Evolutionary conservation across 768 basidiomycete species (phyloP).

Genomic region (Boletellus ananiceps): DNA sequence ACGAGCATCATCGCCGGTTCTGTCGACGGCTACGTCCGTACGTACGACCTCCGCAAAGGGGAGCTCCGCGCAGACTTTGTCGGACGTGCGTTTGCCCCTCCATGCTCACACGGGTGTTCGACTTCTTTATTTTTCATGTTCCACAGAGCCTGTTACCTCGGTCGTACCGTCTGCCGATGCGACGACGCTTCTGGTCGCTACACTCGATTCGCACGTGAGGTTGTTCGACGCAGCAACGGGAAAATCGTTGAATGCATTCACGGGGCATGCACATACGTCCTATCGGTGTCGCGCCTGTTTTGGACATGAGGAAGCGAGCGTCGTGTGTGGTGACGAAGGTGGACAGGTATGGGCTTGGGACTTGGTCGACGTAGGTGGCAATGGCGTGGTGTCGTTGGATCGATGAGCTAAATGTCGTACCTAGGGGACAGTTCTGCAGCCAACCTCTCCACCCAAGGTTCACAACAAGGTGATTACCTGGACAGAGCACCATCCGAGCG

Average conservation of each 20-base stretch:
- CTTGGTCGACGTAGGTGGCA: slow-evolving; percentile 68
- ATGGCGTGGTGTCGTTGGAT: background rate
- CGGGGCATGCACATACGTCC: slow-evolving; percentile 65
- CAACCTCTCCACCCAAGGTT: slow-evolving; percentile 69
- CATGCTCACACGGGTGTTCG: background rate
- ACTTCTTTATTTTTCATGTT: too few relatives aligned
- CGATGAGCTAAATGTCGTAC: slow-evolving; percentile 1
- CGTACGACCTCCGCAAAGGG: slow-evolving; percentile 93
- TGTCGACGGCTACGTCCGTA: slow-evolving; percentile 87
- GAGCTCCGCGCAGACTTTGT: slow-evolving; percentile 86
- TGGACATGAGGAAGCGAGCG: slow-evolving; percentile 73
- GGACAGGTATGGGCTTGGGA: slow-evolving; percentile 93
- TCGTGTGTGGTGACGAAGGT: slow-evolving; percentile 87
- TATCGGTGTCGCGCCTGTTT: slow-evolving; percentile 83
- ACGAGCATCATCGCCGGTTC: slow-evolving; percentile 75
- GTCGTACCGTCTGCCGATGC: slow-evolving; percentile 75
- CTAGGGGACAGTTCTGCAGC: slow-evolving; percentile 67
- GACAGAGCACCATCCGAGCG: slow-evolving; percentile 85
- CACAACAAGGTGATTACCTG: slow-evolving; percentile 87
- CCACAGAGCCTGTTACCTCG: slow-evolving; percentile 79
- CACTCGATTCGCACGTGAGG: slow-evolving; percentile 80
- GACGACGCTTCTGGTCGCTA: slow-evolving; percentile 76
- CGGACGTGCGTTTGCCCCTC: slow-evolving; percentile 60
- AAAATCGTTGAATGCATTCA: slow-evolving; percentile 80
- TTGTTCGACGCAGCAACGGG: slow-evolving; percentile 84